A percentile compares a stretch with the other conserved stretches of the same genome.
Evolutionary conservation across 1,284 basidiomycete species (phyloP).

Genomic region (Mycena sp.): DNA sequence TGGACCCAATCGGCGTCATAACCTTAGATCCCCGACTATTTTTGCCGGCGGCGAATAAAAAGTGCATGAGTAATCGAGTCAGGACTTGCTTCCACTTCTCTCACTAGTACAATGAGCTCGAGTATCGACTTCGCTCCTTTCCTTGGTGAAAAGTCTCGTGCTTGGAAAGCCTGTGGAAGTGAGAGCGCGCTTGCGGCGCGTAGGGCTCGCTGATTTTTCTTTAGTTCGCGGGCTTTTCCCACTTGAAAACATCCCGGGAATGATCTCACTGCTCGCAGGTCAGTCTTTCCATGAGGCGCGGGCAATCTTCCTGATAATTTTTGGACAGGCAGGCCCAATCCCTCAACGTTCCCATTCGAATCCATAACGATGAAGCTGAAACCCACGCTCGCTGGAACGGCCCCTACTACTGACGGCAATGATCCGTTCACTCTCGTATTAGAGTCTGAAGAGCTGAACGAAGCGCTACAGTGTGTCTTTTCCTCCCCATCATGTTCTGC

Average conservation of each 20-base stretch:
- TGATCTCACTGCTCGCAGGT: constrained; percentile 30
- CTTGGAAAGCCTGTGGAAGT: too few species aligned
- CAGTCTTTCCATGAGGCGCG: neutral
- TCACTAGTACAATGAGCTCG: too few species aligned
- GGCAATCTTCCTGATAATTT: neutral
- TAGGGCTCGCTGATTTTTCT: too few species aligned
- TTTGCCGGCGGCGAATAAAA: too few species aligned
- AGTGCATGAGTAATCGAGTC: too few species aligned
- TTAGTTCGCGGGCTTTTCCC: too few species aligned
- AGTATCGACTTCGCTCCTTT: too few species aligned
- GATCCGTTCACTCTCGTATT: constrained; percentile 18
- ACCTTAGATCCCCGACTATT: too few species aligned
- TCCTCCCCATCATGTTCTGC: neutral
- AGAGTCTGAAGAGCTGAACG: constrained; percentile 14
- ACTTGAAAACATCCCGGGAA: constrained; percentile 26
- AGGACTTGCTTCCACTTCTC: too few species aligned
- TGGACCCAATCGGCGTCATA: too few species aligned
- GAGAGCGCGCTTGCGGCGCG: too few species aligned
- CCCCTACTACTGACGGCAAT: neutral
- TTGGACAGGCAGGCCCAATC: constrained; percentile 20
- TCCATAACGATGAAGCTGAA: constrained; percentile 30
- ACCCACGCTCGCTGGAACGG: constrained; percentile 17
- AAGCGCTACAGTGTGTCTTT: constrained; percentile 22
- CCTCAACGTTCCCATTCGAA: constrained; percentile 30
- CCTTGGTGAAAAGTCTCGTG: too few species aligned